Base-by-base conservation (phyloP, 371 early-diverging fungal species). In the Quaeritorhiza haematococci region DNA sequence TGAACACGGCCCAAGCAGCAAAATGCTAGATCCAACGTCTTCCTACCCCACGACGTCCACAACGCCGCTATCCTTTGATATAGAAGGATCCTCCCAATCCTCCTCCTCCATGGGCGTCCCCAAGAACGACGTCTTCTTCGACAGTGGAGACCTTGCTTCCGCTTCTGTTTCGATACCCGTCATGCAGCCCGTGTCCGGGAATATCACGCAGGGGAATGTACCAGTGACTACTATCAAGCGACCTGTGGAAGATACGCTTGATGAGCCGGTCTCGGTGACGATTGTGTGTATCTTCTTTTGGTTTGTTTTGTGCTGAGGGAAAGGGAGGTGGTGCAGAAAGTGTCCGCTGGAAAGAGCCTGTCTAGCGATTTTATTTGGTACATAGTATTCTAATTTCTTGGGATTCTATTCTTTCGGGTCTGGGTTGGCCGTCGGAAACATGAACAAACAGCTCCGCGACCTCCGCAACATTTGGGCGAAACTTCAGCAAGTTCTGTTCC, bases 211-310 rank as follows among this genome's bases (percentile, higher is more conserved):
- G n/a, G n/a, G n/a, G n/a, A n/a, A n/a, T n/a, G n/a, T n/a, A n/a
- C n/a, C n/a, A n/a, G n/a, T n/a, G n/a, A n/a, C n/a, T n/a, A n/a
- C n/a, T n/a, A n/a, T n/a, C n/a, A n/a, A n/a, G n/a, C n/a, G n/a
- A n/a, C n/a, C n/a, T n/a, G n/a, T 30, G 55, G 45, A 38, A 24
- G 82, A 94, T 73, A 94, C 96, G 19, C 78, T 96, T 41, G 96
- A 96, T 69, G 96, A 96, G 66, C 93, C 96, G 23, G 89, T 96
- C 17, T 81, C 83, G 23, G 85, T 74, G 35, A 91, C 91, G 27
- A 77, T 90, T 63, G 90, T 89, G 79, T 62, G 80, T 64, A 2
- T n/a, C 41, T 3, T 10, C 43, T 26, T 21, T 42, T 33, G 42
- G 21, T 8, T 38, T 3, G 24, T 28, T 4, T 2, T 23, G 27